Base-by-base conservation (phyloP, 768 basidiomycete species). In the Boletus eberwhitei region DNA sequence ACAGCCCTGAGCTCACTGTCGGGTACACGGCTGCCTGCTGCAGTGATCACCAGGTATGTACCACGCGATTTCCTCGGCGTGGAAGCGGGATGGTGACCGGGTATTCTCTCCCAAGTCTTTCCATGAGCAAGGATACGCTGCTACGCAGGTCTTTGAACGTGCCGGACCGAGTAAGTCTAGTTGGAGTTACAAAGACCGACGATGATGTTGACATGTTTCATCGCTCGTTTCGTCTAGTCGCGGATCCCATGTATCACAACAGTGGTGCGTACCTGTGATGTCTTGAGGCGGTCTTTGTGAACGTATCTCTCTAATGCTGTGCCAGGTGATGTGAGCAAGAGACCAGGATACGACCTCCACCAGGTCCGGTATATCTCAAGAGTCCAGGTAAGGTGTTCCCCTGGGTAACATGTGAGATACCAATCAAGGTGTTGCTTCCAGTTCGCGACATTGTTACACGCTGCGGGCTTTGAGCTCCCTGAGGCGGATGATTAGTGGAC, bases 231-330 rank as follows among this genome's bases (percentile, higher is more conserved):
- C 47, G 36, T 49, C 36, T 54, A 85, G 93, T 97, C 65, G 84
- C 79, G 17, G 93, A 93, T 68, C 91, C 91, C 11, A 90, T 89
- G 86, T 93, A 93, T 65, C 90, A 93, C 69, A 91, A 90, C 67
- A 86, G 85, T 63, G 85, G 87, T 84, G 56, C 29, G 77, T 63
- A 5, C 17, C 29, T 19, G 43, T 48, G 11, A 45, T 54, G 17
- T 47, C 51, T 48, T 52, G 1, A 19, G 19, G 8, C n/a, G 12
- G 31, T 24, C 17, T 37, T 21, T 39, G n/a, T 34, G 29, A 21
- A 35, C 17, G 7, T 12, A 5, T 41, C 7, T 22, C 11, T 31
- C 31, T 53, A 6, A 59, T 29, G 14, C 38, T 26, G 6, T 41
- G 11, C 29, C 65, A 79, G 89, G 88, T 38, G 94, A 97, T 67